Conservation (phyloP, 495 filamentous ascomycete genomes). For the Cudoniella acicularis region DNA sequence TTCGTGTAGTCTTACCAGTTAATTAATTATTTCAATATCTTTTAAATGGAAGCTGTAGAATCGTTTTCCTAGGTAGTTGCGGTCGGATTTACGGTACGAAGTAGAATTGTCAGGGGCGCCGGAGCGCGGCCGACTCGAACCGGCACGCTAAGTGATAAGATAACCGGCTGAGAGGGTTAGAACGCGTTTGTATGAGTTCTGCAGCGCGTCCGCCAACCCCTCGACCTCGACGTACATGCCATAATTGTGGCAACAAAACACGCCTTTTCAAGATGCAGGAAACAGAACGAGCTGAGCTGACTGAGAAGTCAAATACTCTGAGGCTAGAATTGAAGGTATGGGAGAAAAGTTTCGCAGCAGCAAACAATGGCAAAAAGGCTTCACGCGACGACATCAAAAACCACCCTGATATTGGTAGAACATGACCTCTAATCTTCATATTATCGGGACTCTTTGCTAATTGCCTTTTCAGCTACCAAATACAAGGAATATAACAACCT, state of each 20-base stretch:
- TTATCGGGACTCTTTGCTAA: background rate
- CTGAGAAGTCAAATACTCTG: conserved; percentile 43
- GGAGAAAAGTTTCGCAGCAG: conserved; percentile 71
- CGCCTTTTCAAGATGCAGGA: conserved; percentile 38
- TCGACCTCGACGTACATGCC: too few relatives aligned
- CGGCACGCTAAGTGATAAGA: background rate
- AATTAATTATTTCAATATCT: too few relatives aligned
- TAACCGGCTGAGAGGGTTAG: background rate
- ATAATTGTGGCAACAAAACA: background rate
- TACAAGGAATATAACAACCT: conserved; percentile 86
- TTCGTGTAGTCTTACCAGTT: too few relatives aligned
- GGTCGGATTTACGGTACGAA: too few relatives aligned
- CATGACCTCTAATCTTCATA: background rate
- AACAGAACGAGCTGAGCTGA: conserved; percentile 33
- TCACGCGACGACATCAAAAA: conserved; percentile 83
- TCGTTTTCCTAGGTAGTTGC: too few relatives aligned
- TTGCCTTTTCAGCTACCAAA: conserved; percentile 59
- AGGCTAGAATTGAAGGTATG: conserved; percentile 80
- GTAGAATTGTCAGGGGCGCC: background rate
- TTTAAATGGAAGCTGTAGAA: too few relatives aligned
- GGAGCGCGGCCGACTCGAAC: background rate
- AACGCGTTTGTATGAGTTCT: background rate
- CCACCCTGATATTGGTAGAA: conserved; percentile 72
- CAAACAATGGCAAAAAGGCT: conserved; percentile 72
- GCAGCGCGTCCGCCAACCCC: background rate